Evolutionary conservation across 495 filamentous ascomycete genomes (phyloP).

Genomic region (Penicillium antarcticum): DNA sequence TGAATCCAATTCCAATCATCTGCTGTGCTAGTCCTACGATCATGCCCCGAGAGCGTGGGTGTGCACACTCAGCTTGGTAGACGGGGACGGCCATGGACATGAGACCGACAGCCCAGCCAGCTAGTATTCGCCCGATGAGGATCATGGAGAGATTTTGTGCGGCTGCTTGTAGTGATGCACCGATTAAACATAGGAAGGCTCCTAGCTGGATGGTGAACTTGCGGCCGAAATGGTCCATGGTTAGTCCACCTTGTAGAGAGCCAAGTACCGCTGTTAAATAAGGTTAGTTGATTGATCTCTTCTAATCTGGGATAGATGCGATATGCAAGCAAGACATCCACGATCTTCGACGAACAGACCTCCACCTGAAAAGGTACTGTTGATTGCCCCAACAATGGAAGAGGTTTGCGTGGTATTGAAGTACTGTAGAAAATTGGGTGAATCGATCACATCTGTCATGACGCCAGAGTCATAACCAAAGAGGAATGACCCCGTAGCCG

Average conservation of each 20-base stretch:
- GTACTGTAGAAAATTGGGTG: slow-evolving; percentile 43
- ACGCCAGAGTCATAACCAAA: slow-evolving; percentile 57
- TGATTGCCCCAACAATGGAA: slow-evolving; percentile 54
- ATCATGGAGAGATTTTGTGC: slow-evolving; percentile 54
- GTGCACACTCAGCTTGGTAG: slow-evolving; percentile 53
- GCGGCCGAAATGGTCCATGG: slow-evolving; percentile 45
- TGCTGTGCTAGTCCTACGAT: slow-evolving; percentile 59
- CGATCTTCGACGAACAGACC: slow-evolving; percentile 22
- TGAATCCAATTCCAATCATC: slow-evolving; percentile 56
- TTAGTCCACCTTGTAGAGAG: slow-evolving; percentile 33
- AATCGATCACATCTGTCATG: slow-evolving; percentile 54
- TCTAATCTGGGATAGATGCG: neutral
- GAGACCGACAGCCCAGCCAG: slow-evolving; percentile 59
- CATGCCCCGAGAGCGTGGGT: slow-evolving; percentile 50
- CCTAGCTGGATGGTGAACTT: slow-evolving; percentile 56
- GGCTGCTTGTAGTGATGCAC: slow-evolving; percentile 54
- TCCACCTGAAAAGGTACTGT: slow-evolving; percentile 54
- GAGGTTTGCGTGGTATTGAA: slow-evolving; percentile 47
- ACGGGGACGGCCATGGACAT: slow-evolving; percentile 58
- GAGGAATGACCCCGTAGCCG: slow-evolving; percentile 47
- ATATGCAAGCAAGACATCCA: neutral
- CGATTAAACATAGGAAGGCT: slow-evolving; percentile 51
- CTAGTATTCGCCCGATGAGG: slow-evolving; percentile 58
- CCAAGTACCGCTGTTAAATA: slow-evolving; percentile 28
- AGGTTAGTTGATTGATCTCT: neutral